Evolutionary conservation across 495 filamentous ascomycete genomes (phyloP), one percentile per base, ranked within the genome.

Genomic region (Xylaria intraflava): DNA sequence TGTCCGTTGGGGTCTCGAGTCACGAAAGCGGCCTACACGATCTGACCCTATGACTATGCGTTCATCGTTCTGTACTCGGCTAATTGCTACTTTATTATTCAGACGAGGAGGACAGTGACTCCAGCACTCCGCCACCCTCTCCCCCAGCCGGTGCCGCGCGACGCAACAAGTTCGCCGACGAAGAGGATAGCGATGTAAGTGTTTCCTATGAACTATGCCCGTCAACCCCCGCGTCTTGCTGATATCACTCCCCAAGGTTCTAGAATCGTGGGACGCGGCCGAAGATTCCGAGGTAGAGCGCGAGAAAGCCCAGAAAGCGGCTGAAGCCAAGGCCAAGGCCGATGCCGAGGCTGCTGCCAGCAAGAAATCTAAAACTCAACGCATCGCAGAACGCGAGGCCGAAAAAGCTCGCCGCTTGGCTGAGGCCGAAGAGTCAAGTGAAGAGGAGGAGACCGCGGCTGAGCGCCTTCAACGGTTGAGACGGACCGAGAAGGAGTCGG

Each of bases 271-370:
- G 94, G 90, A 96, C 60, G 92, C 89, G 36, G 93, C 88, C 53
- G 93, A 96, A 63, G 94, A 99, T 74, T 94, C 89, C 46, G 94
- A 99, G 63, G 91, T 84, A 47, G 94, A 99, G 75, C 87, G 89
- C 58, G 90, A 96, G 70, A 97, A 96, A 77, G 87, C 81, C 20
- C 89, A 87, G 72, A 88, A 88, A 71, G 89, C 83, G 14, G 89
- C 81, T 8, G 90, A 90, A 62, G 83, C 81, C 55, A 91, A 89
- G 67, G 92, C 90, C 45, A 94, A 92, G 68, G 90, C 87, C 29
- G 88, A 91, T 1, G 88, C 87, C 45, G 88, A 89, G 65, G 91
- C 91, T n/a, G 87, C 88, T 38, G 91, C 90, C 27, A 87, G 86
- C 57, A 93, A 96, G 78, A 97, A 97, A 76, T 80, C 83, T 60